phyloP scores from a whole-genome alignment of 1,284 basidiomycete species.

The Ustilago lituana region DNA sequence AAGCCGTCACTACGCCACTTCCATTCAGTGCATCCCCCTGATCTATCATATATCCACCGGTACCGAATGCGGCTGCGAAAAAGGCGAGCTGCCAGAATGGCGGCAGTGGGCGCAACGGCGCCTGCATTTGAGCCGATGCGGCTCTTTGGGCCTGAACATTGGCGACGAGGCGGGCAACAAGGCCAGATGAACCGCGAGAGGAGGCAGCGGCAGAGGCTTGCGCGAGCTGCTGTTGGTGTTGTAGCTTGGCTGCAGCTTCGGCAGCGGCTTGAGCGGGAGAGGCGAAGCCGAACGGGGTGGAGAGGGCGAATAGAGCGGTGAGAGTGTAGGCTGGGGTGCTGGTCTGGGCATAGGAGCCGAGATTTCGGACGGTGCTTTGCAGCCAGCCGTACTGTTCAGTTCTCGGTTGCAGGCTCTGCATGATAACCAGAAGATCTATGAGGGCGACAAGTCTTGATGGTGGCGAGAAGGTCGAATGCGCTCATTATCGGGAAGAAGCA shows the following conservation, averaged over 20 bases:
- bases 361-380: conserved; percentile 12
- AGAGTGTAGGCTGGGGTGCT: conserved; percentile 49
- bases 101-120: conserved; percentile 39
- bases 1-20: conserved; percentile 56
- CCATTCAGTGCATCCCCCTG: conserved; percentile 60
- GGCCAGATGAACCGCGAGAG: conserved; percentile 6
- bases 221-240: conserved; percentile 30
- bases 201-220: conserved; percentile 11
- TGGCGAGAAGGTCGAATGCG: neutral
- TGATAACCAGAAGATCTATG: neutral
- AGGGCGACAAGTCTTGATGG: neutral
- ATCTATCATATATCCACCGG: conserved; percentile 63
- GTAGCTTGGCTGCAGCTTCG: conserved; percentile 26
- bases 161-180: conserved; percentile 36
- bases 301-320: conserved; percentile 43
- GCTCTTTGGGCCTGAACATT: conserved; percentile 18
- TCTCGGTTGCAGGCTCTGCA: conserved; percentile 1
- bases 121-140: conserved; percentile 7
- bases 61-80: conserved; percentile 53
- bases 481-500: no score
- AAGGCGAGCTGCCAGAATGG: conserved; percentile 62
- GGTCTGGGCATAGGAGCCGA: conserved; percentile 39
- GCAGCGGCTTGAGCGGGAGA: conserved; percentile 42
- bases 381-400: conserved; percentile 16
- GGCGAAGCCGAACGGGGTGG: conserved; percentile 54